Conservation (phyloP, 2,329 filamentous ascomycete genomes). For the Penicillium sp. region DNA sequence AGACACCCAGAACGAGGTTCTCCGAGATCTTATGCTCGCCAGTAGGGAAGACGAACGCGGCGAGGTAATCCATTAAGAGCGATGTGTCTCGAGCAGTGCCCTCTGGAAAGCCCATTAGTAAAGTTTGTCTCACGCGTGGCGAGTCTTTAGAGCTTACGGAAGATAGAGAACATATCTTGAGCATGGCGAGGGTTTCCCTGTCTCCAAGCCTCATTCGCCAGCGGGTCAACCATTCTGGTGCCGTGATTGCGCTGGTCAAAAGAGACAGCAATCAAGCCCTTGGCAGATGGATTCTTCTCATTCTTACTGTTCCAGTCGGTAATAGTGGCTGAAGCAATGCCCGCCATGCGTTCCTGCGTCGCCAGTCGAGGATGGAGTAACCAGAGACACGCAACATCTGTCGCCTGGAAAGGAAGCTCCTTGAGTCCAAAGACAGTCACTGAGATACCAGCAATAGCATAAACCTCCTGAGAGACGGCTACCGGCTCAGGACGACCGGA, state of each 20-base stretch:
- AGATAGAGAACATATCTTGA: conserved; percentile 83
- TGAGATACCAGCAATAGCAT: conserved; percentile 74
- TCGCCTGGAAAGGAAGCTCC: conserved; percentile 61
- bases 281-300: conserved; percentile 32
- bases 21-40: conserved; percentile 50
- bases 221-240: conserved; percentile 61
- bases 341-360: conserved; percentile 69
- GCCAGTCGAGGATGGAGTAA: conserved; percentile 78
- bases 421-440: conserved; percentile 77
- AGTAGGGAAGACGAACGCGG: conserved; percentile 67
- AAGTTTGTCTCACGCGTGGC: background rate
- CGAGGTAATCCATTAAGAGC: conserved; percentile 72
- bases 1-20: conserved; percentile 77
- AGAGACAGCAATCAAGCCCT: conserved; percentile 72
- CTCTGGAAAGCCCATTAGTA: conserved; percentile 33
- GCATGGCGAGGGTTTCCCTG: conserved; percentile 77
- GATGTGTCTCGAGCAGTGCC: conserved; percentile 73
- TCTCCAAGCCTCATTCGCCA: conserved; percentile 76
- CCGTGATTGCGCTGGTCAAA: conserved; percentile 97
- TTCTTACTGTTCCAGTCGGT: conserved; percentile 61
- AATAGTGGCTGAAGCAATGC: conserved; percentile 67
- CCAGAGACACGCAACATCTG: conserved; percentile 76
- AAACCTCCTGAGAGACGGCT: conserved; percentile 61
- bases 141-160: conserved; percentile 50
- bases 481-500: conserved; percentile 28